Base-by-base conservation (phyloP, 768 basidiomycete species). In the Coprinopsis cinerea region DNA sequence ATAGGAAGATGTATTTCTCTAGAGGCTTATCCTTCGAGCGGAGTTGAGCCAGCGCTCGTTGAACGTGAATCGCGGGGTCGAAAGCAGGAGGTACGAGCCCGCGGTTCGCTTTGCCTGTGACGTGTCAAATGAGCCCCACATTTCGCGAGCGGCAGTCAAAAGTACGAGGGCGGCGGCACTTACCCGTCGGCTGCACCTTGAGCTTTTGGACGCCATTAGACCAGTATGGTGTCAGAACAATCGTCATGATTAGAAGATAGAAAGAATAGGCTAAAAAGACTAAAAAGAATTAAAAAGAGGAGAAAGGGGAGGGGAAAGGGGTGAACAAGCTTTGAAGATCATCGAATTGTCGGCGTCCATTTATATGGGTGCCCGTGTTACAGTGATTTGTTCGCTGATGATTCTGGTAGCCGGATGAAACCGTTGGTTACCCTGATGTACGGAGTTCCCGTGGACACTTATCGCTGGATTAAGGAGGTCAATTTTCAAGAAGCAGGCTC, bases 1-100 rank as follows among this genome's bases (percentile, higher is more conserved):
- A 78, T 24, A 95, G 79, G 62, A 83, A 93, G 61, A 91, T 88
- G 68, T 95, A 85, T 69, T 90, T 88, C 61, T 92, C 88, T 35
- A 93, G 79, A 50, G 67, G 61, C 63, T 78, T 80, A 62, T 81
- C 77, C 65, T 90, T 90, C 15, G 84, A 83, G 44, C 82, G 82
- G 7, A 91, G 67, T 64, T 91, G 88, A n/a, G 64, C 65, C 49
- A 88, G 65, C 59, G 79, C 80, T 45, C 88, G 83, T 18, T 71
- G 50, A 28, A 68, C 62, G 57, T 89, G 88, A 23, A 81, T 58
- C 4, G 66, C 57, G 1, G 68, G 66, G 37, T 82, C 71, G 43
- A 84, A 71, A 3, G 70, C 74, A 2, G 83, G 79, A 24, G 88
- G 88, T 1, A 76, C 63, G 27, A 83, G 65, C 18, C 88, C 88